phyloP scores from a whole-genome alignment of 2,329 filamentous ascomycete species.

The Nigrospora osmanthi region DNA sequence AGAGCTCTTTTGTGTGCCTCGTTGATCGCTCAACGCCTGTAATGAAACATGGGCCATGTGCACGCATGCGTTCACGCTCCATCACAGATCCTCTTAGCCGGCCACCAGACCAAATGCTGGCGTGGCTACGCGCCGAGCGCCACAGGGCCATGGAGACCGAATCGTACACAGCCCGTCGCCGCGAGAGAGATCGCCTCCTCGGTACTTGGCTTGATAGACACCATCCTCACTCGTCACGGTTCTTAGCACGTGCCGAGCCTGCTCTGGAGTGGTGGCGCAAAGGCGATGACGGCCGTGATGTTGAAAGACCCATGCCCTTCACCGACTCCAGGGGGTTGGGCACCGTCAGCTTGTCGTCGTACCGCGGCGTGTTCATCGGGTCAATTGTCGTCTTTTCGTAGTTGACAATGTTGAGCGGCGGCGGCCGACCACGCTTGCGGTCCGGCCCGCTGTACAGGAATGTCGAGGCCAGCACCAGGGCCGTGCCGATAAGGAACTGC shows the following conservation, averaged over 20 bases:
- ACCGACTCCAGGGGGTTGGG: slow-evolving; percentile 19
- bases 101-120: too few relatives aligned
- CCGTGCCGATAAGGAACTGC: slow-evolving; percentile 77
- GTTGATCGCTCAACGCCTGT: too few relatives aligned
- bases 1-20: too few relatives aligned
- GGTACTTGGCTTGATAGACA: not conserved
- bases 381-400: slow-evolving; percentile 70
- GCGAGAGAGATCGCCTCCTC: not conserved
- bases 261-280: slow-evolving; percentile 18
- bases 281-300: slow-evolving; percentile 22
- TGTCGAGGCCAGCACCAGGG: slow-evolving; percentile 70
- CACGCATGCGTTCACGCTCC: too few relatives aligned
- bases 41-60: too few relatives aligned
- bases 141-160: too few relatives aligned
- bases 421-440: slow-evolving; percentile 49
- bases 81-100: too few relatives aligned
- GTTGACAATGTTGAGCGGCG: slow-evolving; percentile 60
- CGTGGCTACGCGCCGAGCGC: too few relatives aligned
- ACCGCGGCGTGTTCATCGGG: slow-evolving; percentile 21
- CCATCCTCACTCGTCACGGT: slow-evolving; percentile 16
- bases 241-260: slow-evolving; percentile 17
- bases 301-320: slow-evolving; percentile 20
- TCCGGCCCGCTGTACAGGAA: slow-evolving; percentile 75
- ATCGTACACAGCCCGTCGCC: too few relatives aligned
- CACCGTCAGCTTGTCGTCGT: slow-evolving; percentile 18